These are phyloP conservation scores for Entomortierella beljakovae DNA, from an alignment of 192 early-diverging fungal species.

Conservation along the genomic window DNA sequence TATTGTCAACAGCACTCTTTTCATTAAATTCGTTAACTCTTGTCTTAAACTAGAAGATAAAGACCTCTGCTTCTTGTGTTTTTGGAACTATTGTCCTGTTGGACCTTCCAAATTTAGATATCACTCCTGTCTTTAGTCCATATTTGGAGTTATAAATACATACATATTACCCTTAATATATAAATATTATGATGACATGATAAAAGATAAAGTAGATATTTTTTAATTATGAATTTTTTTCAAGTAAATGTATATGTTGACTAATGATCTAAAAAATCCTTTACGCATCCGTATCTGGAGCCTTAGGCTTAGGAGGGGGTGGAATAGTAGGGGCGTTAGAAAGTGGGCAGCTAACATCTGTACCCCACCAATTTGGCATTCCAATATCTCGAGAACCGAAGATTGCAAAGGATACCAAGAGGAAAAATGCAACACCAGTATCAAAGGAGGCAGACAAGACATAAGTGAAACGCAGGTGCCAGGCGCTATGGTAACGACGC, in stretches of 20 bases:
- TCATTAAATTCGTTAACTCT: too few species aligned
- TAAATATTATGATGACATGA: too few species aligned
- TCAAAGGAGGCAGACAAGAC: conserved; percentile 67
- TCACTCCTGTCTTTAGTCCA: too few species aligned
- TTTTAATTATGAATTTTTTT: background rate
- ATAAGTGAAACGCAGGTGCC: conserved; percentile 76
- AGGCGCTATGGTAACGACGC: conserved; percentile 58
- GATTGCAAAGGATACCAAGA: conserved; percentile 45
- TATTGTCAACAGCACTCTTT: too few species aligned
- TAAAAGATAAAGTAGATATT: too few species aligned
- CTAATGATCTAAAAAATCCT: background rate
- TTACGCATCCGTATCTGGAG: background rate
- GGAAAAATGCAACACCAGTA: conserved; percentile 58
- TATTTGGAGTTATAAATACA: too few species aligned
- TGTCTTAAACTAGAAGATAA: too few species aligned
- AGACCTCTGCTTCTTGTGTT: too few species aligned
- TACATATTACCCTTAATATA: too few species aligned
- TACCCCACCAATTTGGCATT: conserved; percentile 25
- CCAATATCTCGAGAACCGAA: conserved; percentile 28
- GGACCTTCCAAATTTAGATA: too few species aligned
- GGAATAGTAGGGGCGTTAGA: conserved; percentile 10
- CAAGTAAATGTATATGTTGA: background rate
- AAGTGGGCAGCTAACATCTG: conserved; percentile 18
- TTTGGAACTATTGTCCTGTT: too few species aligned
- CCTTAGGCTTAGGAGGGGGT: background rate